Base-by-base conservation (phyloP, 2,329 filamentous ascomycete genomes). In the Xylariales sp. region DNA sequence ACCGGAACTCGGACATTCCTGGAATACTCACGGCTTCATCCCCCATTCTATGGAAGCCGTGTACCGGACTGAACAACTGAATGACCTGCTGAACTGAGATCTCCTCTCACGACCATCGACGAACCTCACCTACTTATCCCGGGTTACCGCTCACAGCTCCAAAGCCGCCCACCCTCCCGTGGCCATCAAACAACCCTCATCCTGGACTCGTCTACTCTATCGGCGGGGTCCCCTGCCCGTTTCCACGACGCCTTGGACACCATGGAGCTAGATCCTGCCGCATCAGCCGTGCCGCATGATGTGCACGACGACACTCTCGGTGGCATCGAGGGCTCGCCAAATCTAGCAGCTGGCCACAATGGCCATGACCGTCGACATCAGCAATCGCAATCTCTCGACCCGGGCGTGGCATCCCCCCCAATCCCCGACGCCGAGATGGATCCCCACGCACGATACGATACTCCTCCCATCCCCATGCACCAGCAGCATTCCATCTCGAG, bases 201-300 rank as follows among this genome's bases (percentile, higher is more conserved):
- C 47, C 70, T 78, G 74, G 75, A 80, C 72, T 69, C 69, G 48
- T 70, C 70, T 46, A 70, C 62, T 14, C 54, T 72, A 24, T 65
- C 66, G 34, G 62, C 63, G 55, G 71, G 70, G 64, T 73, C 71
- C 46, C 62, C 66, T 58, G 70, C 64, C 65, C 71, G 73, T 55
- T 73, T 69, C 55, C 69, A 71, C 69, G 68, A 73, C 70, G 65
- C 66, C 44, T 60, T 74, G 52, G 69, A 73, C 54, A 70, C 53
- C 46, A 74, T 75, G 68, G 76, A 80, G 43, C 63, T 65, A 46
- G 64, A 70, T 44, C 52, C 54, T 42, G 14, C 43, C 38, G 36
- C 46, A 24, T 42, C 45, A 12, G 43, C 38, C 14, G 9, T 15
- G 20, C 31, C 39, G 14, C 56, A 60, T 40, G 64, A 67, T 16